These are phyloP conservation scores for Nemania sp. DNA, from an alignment of 2,329 filamentous ascomycete species.

Conservation along the genomic window DNA sequence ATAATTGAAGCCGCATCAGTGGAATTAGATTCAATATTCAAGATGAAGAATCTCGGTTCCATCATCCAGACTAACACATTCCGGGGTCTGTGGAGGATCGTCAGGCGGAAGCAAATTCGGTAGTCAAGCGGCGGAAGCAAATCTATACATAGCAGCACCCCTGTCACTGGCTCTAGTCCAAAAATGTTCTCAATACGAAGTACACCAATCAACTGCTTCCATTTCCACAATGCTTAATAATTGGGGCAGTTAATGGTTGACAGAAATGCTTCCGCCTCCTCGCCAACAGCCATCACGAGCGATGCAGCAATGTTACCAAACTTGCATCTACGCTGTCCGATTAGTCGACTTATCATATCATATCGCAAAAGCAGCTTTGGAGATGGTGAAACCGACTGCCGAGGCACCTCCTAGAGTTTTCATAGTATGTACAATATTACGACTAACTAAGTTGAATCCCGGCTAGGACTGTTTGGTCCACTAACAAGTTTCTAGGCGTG, in stretches of 20 bases:
- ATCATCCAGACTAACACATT: neutral
- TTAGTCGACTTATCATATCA: neutral
- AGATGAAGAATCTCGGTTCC: neutral
- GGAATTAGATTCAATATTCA: neutral
- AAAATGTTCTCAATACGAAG: neutral
- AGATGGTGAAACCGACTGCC: neutral
- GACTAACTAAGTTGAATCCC: neutral
- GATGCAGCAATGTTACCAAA: no score
- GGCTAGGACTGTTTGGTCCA: no score
- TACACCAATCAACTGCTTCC: neutral
- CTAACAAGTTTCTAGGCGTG: constrained; percentile 16
- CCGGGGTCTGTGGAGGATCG: neutral
- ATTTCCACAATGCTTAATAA: neutral
- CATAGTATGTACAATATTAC: constrained; percentile 10
- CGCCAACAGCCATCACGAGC: no score
- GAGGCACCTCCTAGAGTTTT: constrained; percentile 8
- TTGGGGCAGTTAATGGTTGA: no score
- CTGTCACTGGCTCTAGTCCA: neutral
- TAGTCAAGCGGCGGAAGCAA: constrained; percentile 19
- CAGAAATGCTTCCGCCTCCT: no score
- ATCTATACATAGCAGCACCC: neutral
- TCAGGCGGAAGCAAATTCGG: constrained; percentile 5
- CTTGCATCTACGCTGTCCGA: no score
- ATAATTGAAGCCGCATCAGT: neutral
- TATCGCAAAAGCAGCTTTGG: neutral